A percentile compares a stretch with the other conserved stretches of the same genome.
Conservation (phyloP, 2,329 filamentous ascomycete species). For the Grosmannia clavigera region DNA sequence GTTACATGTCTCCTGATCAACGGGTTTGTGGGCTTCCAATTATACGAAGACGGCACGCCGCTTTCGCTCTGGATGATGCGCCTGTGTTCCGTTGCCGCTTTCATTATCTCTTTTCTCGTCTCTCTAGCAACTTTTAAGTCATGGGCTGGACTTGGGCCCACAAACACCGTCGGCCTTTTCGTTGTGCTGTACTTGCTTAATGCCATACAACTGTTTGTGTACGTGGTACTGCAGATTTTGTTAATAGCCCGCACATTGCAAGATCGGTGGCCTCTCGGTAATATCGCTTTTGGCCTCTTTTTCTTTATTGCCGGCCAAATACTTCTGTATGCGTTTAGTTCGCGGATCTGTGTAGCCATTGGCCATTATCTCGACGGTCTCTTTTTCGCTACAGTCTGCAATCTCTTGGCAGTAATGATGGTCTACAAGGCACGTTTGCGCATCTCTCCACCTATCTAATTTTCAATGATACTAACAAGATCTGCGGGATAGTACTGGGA, state of each 20-base stretch:
- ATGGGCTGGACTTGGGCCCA: conserved; percentile 75
- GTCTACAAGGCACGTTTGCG: conserved; percentile 71
- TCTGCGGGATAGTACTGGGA: conserved; percentile 74
- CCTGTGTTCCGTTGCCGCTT: conserved; percentile 65
- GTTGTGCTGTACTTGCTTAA: conserved; percentile 87
- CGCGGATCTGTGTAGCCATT: conserved; percentile 68
- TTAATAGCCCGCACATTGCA: conserved; percentile 82
- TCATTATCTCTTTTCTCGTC: conserved; percentile 75
- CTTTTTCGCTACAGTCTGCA: conserved; percentile 90
- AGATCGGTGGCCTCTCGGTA: conserved; percentile 88
- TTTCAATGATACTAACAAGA: not conserved
- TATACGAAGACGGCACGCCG: conserved; percentile 93
- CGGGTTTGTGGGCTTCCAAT: conserved; percentile 94
- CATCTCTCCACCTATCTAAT: not conserved
- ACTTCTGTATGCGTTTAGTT: conserved; percentile 79
- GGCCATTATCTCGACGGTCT: conserved; percentile 90
- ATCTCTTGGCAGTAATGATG: conserved; percentile 96
- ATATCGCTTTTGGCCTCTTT: conserved; percentile 80
- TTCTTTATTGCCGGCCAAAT: conserved; percentile 91
- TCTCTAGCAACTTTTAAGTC: conserved; percentile 85
- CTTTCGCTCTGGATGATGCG: conserved; percentile 89
- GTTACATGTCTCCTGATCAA: conserved; percentile 89
- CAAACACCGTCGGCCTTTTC: conserved; percentile 80
- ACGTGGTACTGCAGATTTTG: conserved; percentile 76
- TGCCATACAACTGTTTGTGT: conserved; percentile 73